phyloP scores from a whole-genome alignment of 495 filamentous ascomycete species.

The Aspergillus cristatus region DNA sequence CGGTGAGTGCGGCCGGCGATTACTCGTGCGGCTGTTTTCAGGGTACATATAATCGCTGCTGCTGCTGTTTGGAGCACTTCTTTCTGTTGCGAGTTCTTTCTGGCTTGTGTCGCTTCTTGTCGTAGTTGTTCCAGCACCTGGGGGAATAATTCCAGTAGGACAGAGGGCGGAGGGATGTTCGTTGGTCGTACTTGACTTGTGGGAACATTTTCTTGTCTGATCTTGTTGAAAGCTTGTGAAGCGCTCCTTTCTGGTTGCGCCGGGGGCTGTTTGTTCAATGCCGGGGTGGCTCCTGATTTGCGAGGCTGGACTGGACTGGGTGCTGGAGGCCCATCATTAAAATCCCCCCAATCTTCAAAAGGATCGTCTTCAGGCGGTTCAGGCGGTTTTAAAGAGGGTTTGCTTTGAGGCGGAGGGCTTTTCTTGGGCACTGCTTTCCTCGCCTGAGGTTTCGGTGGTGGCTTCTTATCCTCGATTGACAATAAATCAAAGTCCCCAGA shows the following conservation, averaged over 20 bases:
- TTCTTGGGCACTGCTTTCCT: constrained; percentile 2
- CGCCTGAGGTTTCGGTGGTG: constrained; percentile 1
- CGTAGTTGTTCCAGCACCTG: constrained; percentile 46
- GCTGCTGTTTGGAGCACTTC: constrained; percentile 19
- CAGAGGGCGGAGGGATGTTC: constrained; percentile 81
- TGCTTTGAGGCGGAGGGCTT: background rate
- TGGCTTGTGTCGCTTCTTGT: constrained; percentile 24
- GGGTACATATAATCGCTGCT: constrained; percentile 41
- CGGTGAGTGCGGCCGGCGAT: constrained; percentile 78
- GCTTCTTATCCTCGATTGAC: constrained; percentile 13
- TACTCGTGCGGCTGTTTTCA: constrained; percentile 64
- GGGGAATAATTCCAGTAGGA: constrained; percentile 69
- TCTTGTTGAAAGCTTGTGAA: background rate
- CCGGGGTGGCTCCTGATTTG: background rate
- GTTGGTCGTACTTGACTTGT: constrained; percentile 54
- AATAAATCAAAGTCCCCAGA: constrained; percentile 11
- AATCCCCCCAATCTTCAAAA: constrained; percentile 36
- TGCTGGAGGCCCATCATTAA: constrained; percentile 22
- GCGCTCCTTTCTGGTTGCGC: background rate
- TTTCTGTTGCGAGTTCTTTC: constrained; percentile 10
- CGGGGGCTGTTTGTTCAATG: constrained; percentile 4
- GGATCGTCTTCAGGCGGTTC: constrained; percentile 45
- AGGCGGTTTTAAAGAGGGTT: constrained; percentile 32
- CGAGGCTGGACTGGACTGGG: background rate
- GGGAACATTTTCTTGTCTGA: constrained; percentile 3